Evolutionary conservation across 805 yeast species (phyloP), one percentile per base, ranked within the genome.

Genomic region (Schizosaccharomyces osmophilus): DNA sequence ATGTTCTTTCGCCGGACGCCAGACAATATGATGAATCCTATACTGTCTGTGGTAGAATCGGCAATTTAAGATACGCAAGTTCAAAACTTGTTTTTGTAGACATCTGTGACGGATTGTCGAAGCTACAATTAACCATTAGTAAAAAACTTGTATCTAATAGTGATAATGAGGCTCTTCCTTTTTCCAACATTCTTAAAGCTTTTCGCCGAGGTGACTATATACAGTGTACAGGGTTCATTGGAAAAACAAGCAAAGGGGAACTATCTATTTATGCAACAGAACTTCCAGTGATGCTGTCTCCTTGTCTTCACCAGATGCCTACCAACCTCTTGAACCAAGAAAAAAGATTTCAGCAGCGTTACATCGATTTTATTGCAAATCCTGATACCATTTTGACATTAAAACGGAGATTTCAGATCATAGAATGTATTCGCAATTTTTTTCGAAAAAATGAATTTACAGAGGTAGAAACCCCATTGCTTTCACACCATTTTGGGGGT

Each of bases 401-500:
- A 4, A 64, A 70, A 0, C 75, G 81, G 0, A 78, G 90, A 64
- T 76, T 83, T 1, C 67, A 72, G n/a, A 73, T 88, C 0, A 74
- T 83, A 1, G 73, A 74, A 11, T 69, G 76, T 1, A 73, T 90
- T 3, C 73, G 96, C 26, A 64, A 68, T 0, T 88, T 79, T 66
- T 75, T 90, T 24, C 74, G 76, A 51, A 66, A 68, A 0, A 71
- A 73, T 26, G 80, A 74, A 0, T 93, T 88, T 65, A 64, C 85
- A 2, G 96, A 88, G 69, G 95, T 93, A 0, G 85, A 83, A 61
- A 93, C 99, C 0, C 99, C 99, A 0, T 79, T 88, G 1, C 71
- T 93, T 13, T 79, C 87, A 0, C 67, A 74, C 5, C 73, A 75
- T 42, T 80, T 88, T 0, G 85, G 87, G 19, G 98, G 98, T 1